Evolutionary conservation across 2,329 filamentous ascomycete species (phyloP).

Genomic region (Purpureocillium takamizusanense): DNA sequence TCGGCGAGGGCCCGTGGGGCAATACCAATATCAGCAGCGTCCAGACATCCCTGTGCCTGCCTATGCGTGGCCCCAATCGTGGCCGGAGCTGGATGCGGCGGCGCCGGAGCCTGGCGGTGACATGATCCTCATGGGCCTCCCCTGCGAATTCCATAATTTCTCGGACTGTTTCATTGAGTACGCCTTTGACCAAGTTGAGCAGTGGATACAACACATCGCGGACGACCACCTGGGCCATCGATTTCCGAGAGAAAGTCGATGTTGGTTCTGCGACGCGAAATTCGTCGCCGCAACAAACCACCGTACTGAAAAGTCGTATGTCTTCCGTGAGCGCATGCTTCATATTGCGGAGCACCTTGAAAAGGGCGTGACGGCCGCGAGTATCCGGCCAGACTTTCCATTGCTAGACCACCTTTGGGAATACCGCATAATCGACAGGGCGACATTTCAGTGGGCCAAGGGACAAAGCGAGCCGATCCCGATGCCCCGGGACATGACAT

Average conservation of each 20-base stretch:
- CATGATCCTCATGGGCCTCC: conserved; percentile 14
- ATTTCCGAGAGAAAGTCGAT: conserved; percentile 28
- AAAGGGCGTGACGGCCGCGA: conserved; percentile 9
- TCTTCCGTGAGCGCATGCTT: conserved; percentile 32
- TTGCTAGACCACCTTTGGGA: conserved; percentile 28
- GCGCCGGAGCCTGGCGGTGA: conserved; percentile 1
- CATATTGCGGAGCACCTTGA: conserved; percentile 40
- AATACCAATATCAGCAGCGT: no score
- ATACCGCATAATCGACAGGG: conserved; percentile 16
- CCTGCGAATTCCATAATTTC: conserved; percentile 36
- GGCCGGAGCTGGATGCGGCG: no score
- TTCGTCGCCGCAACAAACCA: conserved; percentile 17
- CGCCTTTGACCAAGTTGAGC: conserved; percentile 20
- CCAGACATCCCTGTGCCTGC: no score
- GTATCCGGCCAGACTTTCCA: conserved; percentile 29
- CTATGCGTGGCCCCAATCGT: no score
- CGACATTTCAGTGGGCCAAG: conserved; percentile 12
- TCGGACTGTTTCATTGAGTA: conserved; percentile 28
- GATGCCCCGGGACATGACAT: background rate
- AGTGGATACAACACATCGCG: conserved; percentile 38
- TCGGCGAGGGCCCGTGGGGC: conserved; percentile 7
- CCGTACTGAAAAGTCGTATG: conserved; percentile 5
- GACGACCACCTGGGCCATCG: conserved; percentile 22
- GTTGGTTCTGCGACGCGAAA: conserved; percentile 39
- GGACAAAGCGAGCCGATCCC: conserved; percentile 10